These are phyloP conservation scores for Solidago caesia DNA, from an alignment of 129 eudicot genomes.

Conservation along the genomic window DNA sequence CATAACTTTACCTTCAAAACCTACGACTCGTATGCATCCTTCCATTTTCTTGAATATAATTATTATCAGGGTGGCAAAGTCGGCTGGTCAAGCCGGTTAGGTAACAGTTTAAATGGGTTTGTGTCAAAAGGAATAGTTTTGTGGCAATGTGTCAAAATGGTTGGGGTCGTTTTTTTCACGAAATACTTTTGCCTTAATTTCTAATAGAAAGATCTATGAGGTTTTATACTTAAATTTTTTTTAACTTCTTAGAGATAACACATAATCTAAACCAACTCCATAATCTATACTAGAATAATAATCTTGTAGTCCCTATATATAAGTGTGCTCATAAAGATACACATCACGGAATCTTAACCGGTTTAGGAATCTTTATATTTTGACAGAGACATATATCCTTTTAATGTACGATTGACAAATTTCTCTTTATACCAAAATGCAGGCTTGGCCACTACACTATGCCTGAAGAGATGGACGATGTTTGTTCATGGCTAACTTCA, in stretches of 20 bases:
- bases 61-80: neutral
- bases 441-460: slow-evolving; percentile 90
- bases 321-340: no score
- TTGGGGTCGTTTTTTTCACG: neutral
- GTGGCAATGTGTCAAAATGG: neutral
- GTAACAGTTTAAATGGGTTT: neutral
- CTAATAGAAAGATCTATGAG: no score
- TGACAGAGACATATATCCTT: no score
- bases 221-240: no score
- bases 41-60: neutral
- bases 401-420: neutral
- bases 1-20: slow-evolving; percentile 64
- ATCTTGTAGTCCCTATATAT: no score
- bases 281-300: no score
- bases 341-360: no score
- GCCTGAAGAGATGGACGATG: slow-evolving; percentile 85
- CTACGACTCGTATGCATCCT: slow-evolving; percentile 55
- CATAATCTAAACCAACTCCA: no score
- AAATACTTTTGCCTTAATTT: no score
- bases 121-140: neutral
- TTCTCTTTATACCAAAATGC: slow-evolving; percentile 24
- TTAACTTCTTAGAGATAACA: no score
- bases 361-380: no score
- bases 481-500: slow-evolving; percentile 83
- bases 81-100: neutral